Evolutionary conservation across 2,329 filamentous ascomycete species (phyloP).

Genomic region (Neonectria magnoliae): DNA sequence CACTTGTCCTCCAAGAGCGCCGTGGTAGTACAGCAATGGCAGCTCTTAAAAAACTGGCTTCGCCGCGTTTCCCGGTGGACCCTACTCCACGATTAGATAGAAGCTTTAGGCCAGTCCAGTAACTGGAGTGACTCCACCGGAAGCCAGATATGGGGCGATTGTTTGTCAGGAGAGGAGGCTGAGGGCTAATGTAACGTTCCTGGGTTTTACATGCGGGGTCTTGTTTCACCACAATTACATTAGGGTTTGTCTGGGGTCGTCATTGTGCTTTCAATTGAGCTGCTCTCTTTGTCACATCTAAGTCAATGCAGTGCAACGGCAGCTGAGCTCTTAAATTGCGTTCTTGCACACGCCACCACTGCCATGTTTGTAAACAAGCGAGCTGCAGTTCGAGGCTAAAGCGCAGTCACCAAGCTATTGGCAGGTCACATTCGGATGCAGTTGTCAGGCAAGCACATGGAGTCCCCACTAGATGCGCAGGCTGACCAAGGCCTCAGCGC

Average conservation of each 20-base stretch:
- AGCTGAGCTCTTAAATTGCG: not conserved
- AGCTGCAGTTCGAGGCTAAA: too few species aligned
- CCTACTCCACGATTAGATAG: not conserved
- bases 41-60: not conserved
- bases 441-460: too few species aligned
- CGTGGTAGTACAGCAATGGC: not conserved
- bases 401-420: too few species aligned
- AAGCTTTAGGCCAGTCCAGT: not conserved
- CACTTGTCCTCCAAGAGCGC: not conserved
- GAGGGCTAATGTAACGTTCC: not conserved
- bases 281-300: not conserved
- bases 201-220: not conserved
- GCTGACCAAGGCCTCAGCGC: too few species aligned
- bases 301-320: not conserved
- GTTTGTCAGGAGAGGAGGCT: not conserved
- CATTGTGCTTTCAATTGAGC: too few species aligned
- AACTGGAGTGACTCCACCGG: not conserved
- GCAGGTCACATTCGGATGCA: too few species aligned
- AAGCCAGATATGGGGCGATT: not conserved
- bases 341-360: not conserved
- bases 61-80: too few species aligned
- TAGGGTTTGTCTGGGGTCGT: not conserved
- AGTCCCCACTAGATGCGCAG: too few species aligned
- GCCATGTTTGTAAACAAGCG: too few species aligned
- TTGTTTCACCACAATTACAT: not conserved